Evolutionary conservation across 1,284 basidiomycete genomes (phyloP), one percentile per base, ranked within the genome.

Genomic region (Irpex sp.): DNA sequence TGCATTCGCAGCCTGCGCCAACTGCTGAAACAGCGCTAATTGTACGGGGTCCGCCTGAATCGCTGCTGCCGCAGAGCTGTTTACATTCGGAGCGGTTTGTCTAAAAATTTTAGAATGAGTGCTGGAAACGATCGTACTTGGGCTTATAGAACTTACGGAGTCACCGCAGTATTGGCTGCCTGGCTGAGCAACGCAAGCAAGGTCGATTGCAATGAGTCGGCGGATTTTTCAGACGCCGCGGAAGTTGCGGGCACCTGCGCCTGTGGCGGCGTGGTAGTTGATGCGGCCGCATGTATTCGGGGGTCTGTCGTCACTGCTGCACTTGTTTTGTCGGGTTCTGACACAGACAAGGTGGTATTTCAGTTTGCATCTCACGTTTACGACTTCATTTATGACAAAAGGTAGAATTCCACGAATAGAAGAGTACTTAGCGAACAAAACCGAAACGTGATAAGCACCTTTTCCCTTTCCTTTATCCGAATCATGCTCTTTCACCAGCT

Each of bases 361-460:
- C 82, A 91, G 89, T 85, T 83, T 76, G 71, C 75, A 78, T 79
- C 84, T 87, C 82, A 87, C 72, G 69, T 70, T 74, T 76, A 78
- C 74, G 76, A 17, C 58, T 67, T 73, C 69, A 70, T 69, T 70
- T 72, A 73, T 76, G 74, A 78, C 78, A 80, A 77, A 77, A 56
- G 19, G 69, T 83, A 78, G 80, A 74, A 84, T 88, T 91, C 83
- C 83, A 84, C 80, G 77, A 79, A 76, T 77, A 78, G 78, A 78
- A 78, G 79, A 79, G 81, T 90, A 91, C 89, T 91, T 89, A 90
- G 87, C 89, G 85, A 85, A 87, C 82, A 86, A 77, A 70, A 76
- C 74, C 76, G 76, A 76, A 78, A 79, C 78, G 78, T 77, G 81
- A 87, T 90, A 92, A 84, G 88, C 89, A 92, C 91, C 92, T 92